Evolutionary conservation across 108 stramenopile genomes (phyloP).

Genomic region (Conticribra weissflogii): DNA sequence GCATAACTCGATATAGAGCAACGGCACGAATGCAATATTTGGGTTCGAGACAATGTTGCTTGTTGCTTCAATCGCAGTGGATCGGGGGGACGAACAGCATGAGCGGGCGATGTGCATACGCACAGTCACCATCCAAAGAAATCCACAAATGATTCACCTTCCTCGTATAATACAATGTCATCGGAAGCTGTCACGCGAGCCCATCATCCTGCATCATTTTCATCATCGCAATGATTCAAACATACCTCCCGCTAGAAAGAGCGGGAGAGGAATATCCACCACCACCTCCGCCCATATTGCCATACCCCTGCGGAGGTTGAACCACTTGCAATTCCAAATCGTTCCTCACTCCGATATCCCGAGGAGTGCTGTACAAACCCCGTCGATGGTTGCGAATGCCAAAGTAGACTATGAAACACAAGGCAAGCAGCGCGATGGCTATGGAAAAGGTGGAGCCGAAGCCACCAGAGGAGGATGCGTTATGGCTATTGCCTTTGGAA

Average conservation of each 20-base stretch:
- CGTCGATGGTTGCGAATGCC: not conserved
- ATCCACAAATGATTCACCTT: too few species aligned
- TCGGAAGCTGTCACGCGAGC: too few species aligned
- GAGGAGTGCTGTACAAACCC: slow-evolving; percentile 9
- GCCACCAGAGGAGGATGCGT: not conserved
- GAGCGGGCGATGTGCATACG: too few species aligned
- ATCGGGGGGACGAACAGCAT: too few species aligned
- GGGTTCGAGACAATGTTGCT: too few species aligned
- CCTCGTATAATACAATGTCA: too few species aligned
- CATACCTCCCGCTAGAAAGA: slow-evolving; percentile 18
- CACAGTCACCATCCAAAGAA: too few species aligned
- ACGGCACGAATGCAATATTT: too few species aligned
- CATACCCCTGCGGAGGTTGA: slow-evolving; percentile 17
- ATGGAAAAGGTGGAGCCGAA: not conserved
- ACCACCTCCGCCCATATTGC: not conserved
- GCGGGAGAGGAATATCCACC: slow-evolving; percentile 21
- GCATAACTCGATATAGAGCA: too few species aligned
- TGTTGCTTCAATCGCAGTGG: too few species aligned
- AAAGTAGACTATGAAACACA: slow-evolving; percentile 2
- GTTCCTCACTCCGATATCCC: slow-evolving; percentile 8
- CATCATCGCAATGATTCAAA: slow-evolving; percentile 15
- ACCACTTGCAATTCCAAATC: slow-evolving; percentile 28
- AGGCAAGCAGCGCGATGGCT: not conserved
- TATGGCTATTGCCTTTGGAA: not conserved
- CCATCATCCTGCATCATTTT: too few species aligned